Evolutionary conservation across 2,329 filamentous ascomycete genomes (phyloP).

Genomic region (Phaeosphaeria sp.): DNA sequence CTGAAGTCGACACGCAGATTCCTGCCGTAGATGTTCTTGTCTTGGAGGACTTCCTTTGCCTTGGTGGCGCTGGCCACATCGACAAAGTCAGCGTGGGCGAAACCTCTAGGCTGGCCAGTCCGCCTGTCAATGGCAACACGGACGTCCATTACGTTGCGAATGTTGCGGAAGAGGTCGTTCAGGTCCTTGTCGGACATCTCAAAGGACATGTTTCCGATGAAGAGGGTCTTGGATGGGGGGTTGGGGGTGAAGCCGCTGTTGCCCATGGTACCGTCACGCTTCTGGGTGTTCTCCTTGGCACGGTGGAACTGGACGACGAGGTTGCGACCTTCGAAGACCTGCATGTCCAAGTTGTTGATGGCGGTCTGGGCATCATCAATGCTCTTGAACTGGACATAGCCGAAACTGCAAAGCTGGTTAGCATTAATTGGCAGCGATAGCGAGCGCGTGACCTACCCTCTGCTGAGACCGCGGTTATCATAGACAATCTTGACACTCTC

Average conservation of each 20-base stretch:
- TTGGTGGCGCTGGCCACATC: conserved; percentile 69
- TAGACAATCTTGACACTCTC: conserved; percentile 62
- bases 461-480: conserved; percentile 70
- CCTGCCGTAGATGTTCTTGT: conserved; percentile 70
- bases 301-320: conserved; percentile 67
- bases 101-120: conserved; percentile 82
- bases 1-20: conserved; percentile 71
- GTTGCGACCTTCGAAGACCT: conserved; percentile 69
- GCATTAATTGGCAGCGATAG: neutral
- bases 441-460: conserved; percentile 62
- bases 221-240: conserved; percentile 71
- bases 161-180: conserved; percentile 75
- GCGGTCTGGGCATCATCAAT: conserved; percentile 63
- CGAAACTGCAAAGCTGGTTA: conserved; percentile 61
- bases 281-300: conserved; percentile 12
- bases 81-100: conserved; percentile 82
- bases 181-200: conserved; percentile 85
- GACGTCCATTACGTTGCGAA: conserved; percentile 75
- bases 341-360: conserved; percentile 64
- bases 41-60: conserved; percentile 64
- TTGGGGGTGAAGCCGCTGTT: conserved; percentile 30
- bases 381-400: conserved; percentile 67
- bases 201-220: conserved; percentile 85
- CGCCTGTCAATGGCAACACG: conserved; percentile 82
- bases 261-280: neutral